Base-by-base conservation (phyloP, 78 protist species). In the Bodo saltans region DNA sequence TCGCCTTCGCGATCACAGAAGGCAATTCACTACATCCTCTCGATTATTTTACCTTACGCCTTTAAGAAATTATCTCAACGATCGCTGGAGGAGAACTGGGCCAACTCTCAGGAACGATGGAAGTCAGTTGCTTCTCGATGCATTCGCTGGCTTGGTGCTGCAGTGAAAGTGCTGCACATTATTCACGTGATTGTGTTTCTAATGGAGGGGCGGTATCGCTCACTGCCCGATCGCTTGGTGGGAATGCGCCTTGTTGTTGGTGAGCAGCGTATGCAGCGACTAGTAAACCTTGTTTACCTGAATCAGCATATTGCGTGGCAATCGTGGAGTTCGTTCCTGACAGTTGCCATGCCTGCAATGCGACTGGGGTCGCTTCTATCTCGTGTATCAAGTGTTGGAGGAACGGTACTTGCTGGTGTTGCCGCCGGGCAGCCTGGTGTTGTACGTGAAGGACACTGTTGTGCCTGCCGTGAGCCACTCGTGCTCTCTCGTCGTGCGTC, bases 121-220 rank as follows among this genome's bases (percentile, higher is more conserved):
- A 8, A 73, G 37, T 17, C 28, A 8, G 60, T 47, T 8, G 60
- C 60, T 17, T n/a, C n/a, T n/a, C 60, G 60, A 17, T 17, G 8
- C 67, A 8, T 76, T 8, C 37, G 40, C n/a, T 42, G 35, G 42
- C n/a, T 76, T 8, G 81, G 72, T 8, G 40, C 28, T 17, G 37
- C 37, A 17, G 35, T 76, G 39, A 23, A 8, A 17, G n/a, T 76
- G 60, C 37, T 76, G 60, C 17, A 8, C 28, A 17, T 17, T 8
- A 17, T 76, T 17, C 67, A 76, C 53, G 67, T 76, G n/a, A 8
- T 76, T 17, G 81, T 17, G 37, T 76, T 76, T 17, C 8, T 76
- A 17, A 17, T 76, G 73, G 60, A 76, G 38, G 81, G 81, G 29
- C 37, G 53, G 60, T 76, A 76, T 17, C 37, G 81, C 37, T 8